Evolutionary conservation across 2,329 filamentous ascomycete genomes (phyloP).

Genomic region (Hypoxylon sp.): DNA sequence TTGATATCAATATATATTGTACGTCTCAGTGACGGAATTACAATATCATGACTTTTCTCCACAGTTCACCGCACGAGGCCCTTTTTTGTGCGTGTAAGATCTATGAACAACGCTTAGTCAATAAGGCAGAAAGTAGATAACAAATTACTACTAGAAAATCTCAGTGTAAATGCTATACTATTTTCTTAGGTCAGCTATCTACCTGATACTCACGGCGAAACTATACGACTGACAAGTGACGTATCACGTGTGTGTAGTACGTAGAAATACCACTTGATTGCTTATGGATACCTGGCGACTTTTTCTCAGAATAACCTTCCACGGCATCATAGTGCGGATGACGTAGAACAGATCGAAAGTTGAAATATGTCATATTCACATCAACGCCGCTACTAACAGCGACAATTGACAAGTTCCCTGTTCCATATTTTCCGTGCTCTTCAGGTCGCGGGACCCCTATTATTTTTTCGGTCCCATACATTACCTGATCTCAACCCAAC

Average conservation of each 20-base stretch:
- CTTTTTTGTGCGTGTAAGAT: not conserved
- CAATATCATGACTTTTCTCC: not conserved
- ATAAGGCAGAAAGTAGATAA: not conserved
- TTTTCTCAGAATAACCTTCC: not conserved
- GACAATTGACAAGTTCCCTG: not conserved
- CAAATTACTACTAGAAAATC: not conserved
- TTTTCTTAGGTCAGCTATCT: too few relatives aligned
- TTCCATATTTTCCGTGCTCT: not conserved
- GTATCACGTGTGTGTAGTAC: not conserved
- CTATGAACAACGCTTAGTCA: not conserved
- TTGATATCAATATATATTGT: constrained; percentile 21
- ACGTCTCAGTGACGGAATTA: constrained; percentile 12
- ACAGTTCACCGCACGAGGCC: not conserved
- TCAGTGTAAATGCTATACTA: not conserved
- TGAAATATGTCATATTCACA: not conserved
- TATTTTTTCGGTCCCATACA: not conserved
- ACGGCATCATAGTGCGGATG: not conserved
- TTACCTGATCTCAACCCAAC: not conserved
- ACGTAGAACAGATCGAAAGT: not conserved
- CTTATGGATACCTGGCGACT: not conserved
- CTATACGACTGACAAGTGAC: too few relatives aligned
- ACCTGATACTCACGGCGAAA: too few relatives aligned
- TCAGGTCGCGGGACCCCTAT: not conserved
- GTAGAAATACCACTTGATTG: not conserved
- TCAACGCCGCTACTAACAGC: not conserved